Base-by-base conservation (phyloP, 331 rosid species). In the Quercus lobata region DNA sequence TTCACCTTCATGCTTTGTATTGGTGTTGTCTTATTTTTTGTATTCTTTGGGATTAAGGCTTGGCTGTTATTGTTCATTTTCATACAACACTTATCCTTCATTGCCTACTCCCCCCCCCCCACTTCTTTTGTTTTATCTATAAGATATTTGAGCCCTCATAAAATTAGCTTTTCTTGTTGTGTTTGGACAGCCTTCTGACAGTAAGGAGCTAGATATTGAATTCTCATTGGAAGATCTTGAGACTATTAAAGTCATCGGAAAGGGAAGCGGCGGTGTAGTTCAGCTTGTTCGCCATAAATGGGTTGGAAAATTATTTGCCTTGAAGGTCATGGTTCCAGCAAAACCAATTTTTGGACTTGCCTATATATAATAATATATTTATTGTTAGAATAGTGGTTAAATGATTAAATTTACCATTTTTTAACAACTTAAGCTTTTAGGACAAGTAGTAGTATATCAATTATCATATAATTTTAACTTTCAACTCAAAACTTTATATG, bases 251-350 rank as follows among this genome's bases (percentile, higher is more conserved):
- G 98, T 92, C 49, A 95, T 95, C 63, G 98, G 99, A 46, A 94
- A 94, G 76, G 98, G 98, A 65, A 92, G 97, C 56, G 98, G 98
- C 5, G 98, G 97, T 29, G 96, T 93, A 24, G 99, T 95, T 14
- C 99, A 95, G 79, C 99, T 95, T 70, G 99, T 93, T 87, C 97
- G 91, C 69, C 99, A 93, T 80, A 95, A 95, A 84, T 95, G 99
- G 99, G 89, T 89, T 14, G 98, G 99, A 44, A 90, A 78, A 79
- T 81, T 91, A 73, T 95, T 90, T 87, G 99, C 99, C 87, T 86
- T 94, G 79, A 95, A 95, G 98, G 97, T 92, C 81, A 78, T 79
- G 75, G n/a, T 70, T 35, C 76, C 22, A 34, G 66, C 17, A 68
- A 24, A 68, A 62, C 72, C 80, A 78, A 2, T 53, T 69, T 18